Percentiles rank a stretch among this genome's conserved stretches.
Conservation (phyloP, 169 alveolate species). For the Cryptosporidium felis region DNA sequence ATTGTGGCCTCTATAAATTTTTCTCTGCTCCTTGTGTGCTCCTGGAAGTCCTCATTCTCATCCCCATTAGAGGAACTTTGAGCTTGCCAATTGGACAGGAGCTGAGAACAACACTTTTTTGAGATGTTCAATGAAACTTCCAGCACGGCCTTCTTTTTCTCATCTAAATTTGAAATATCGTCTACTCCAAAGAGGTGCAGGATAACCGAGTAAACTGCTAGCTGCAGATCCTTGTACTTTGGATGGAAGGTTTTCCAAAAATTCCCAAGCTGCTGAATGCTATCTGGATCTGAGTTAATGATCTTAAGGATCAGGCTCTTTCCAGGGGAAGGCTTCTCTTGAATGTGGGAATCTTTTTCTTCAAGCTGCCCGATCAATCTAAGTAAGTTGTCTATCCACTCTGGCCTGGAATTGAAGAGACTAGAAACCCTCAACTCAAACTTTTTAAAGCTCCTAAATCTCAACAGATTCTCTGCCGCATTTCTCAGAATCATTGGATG, state of each 20-base stretch:
- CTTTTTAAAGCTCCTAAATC: neutral
- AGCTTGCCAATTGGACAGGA: slow-evolving; percentile 23
- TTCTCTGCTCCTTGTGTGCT: slow-evolving; percentile 3
- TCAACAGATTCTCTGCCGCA: slow-evolving; percentile 6
- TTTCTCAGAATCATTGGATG: slow-evolving; percentile 24
- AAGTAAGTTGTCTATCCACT: slow-evolving; percentile 5
- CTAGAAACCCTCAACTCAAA: neutral
- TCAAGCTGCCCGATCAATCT: neutral
- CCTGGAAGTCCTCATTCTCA: slow-evolving; percentile 8
- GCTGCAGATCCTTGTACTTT: slow-evolving; percentile 16
- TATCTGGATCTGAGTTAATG: slow-evolving; percentile 30
- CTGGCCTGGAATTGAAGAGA: neutral
- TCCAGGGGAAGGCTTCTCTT: too few species aligned
- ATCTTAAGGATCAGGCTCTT: neutral
- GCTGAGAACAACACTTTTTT: slow-evolving; percentile 32
- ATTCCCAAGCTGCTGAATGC: neutral
- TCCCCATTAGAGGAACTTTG: neutral
- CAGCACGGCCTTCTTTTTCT: neutral
- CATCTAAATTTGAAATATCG: neutral
- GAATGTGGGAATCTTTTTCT: too few species aligned
- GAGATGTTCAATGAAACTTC: slow-evolving; percentile 24
- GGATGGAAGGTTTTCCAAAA: slow-evolving; percentile 62
- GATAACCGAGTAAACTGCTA: slow-evolving; percentile 31
- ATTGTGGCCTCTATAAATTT: slow-evolving; percentile 1
- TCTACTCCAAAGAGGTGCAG: slow-evolving; percentile 59